phyloP scores from a whole-genome alignment of 176 grass and related monocot species.

The Aegilops speltoides region DNA sequence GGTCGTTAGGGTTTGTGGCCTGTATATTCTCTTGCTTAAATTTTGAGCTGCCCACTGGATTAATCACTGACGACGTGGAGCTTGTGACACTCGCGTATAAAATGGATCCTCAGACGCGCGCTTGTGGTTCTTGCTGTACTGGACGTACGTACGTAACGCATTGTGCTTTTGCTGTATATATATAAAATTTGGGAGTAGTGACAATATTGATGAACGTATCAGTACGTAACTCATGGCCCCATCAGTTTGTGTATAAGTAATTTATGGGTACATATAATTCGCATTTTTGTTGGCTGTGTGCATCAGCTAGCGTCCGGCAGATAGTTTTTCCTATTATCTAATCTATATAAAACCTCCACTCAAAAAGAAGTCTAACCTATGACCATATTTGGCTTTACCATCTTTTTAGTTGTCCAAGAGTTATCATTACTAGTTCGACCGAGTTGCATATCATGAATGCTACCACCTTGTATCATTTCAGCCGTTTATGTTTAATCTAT shows the following conservation, averaged over 20 bases:
- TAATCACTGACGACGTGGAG: not conserved
- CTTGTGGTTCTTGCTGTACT: conserved; percentile 24
- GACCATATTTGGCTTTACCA: not conserved
- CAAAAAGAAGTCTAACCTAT: not conserved
- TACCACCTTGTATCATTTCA: too few relatives aligned
- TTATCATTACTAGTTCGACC: not conserved
- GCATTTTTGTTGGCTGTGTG: not conserved
- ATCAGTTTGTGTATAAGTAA: not conserved
- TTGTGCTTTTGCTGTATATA: not conserved
- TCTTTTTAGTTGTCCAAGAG: not conserved
- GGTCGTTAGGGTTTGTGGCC: not conserved
- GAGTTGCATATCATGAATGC: not conserved
- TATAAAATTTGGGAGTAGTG: not conserved
- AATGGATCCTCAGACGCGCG: conserved; percentile 4
- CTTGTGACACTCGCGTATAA: not conserved
- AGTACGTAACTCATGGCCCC: not conserved
- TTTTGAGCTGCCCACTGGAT: not conserved
- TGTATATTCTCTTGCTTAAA: conserved; percentile 18
- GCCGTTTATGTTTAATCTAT: too few relatives aligned
- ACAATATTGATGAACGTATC: not conserved
- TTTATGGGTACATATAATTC: not conserved
- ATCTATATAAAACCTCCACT: not conserved
- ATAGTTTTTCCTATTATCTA: not conserved
- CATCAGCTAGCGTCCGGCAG: not conserved
- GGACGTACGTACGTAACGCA: not conserved